Percentiles rank a stretch among this genome's conserved stretches.
Conservation (phyloP, 305 asterid genomes). For the Fraxinus angustifolia region DNA sequence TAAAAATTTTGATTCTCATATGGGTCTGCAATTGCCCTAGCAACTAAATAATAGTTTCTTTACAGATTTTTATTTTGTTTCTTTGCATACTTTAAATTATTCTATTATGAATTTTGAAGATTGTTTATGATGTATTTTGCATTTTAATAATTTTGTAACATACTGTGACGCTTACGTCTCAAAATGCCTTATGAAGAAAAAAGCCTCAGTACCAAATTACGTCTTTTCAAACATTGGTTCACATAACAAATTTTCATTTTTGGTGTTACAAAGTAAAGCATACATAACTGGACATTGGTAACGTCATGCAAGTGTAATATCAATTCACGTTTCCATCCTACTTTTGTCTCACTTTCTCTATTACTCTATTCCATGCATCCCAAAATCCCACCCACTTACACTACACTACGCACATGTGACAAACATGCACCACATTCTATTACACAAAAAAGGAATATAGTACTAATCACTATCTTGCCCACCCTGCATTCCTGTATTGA, state of each 20-base stretch:
- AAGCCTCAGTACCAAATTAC: neutral
- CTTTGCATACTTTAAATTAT: neutral
- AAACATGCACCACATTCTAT: neutral
- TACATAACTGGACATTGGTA: neutral
- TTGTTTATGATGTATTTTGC: neutral
- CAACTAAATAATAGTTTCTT: neutral
- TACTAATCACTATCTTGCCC: slow-evolving; percentile 60
- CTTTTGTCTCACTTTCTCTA: neutral
- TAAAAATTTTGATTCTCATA: neutral
- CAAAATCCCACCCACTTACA: neutral
- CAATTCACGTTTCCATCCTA: neutral
- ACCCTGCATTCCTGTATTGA: slow-evolving; percentile 93
- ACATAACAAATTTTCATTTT: neutral
- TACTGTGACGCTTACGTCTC: neutral
- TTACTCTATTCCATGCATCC: neutral
- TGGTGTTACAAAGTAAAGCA: neutral
- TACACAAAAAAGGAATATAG: neutral
- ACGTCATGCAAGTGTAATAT: neutral
- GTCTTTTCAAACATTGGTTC: neutral
- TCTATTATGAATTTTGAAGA: neutral
- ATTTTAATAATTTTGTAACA: neutral
- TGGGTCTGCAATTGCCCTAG: neutral
- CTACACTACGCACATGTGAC: neutral
- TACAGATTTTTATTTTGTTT: neutral
- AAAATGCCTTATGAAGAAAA: neutral